phyloP scores from a whole-genome alignment of 225 moss, liverwort and hornwort species.

The Straminergon stramineum region DNA sequence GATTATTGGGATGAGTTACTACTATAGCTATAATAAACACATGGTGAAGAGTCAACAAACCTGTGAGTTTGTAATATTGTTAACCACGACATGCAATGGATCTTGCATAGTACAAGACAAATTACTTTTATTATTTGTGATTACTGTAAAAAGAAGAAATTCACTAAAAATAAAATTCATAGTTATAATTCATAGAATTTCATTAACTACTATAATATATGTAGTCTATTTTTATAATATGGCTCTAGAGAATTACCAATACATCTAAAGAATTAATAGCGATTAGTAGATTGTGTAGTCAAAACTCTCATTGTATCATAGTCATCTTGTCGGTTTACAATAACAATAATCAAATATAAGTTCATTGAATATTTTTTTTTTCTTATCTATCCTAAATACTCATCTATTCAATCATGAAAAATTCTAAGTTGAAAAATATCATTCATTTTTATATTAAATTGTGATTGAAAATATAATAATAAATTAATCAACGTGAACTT shows the following conservation, averaged over 20 bases:
- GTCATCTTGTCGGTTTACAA: background rate
- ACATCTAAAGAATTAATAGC: background rate
- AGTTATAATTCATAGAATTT: background rate
- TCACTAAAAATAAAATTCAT: background rate
- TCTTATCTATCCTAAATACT: background rate
- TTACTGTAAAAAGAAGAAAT: background rate
- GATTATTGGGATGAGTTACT: background rate
- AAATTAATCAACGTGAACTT: background rate
- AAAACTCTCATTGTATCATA: background rate
- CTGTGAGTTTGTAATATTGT: background rate
- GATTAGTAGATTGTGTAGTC: background rate
- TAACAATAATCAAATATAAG: background rate
- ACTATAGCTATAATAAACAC: background rate
- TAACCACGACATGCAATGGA: background rate
- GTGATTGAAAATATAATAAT: background rate
- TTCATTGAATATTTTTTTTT: background rate
- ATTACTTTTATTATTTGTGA: background rate
- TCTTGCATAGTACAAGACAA: background rate
- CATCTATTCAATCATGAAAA: background rate
- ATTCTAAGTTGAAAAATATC: background rate
- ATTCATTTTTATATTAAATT: background rate
- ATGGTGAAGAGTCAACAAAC: background rate
- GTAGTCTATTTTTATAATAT: background rate
- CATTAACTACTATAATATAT: background rate
- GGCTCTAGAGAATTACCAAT: background rate